Conservation (phyloP, 202 grass and related monocot genomes). For the Setaria viridis region DNA sequence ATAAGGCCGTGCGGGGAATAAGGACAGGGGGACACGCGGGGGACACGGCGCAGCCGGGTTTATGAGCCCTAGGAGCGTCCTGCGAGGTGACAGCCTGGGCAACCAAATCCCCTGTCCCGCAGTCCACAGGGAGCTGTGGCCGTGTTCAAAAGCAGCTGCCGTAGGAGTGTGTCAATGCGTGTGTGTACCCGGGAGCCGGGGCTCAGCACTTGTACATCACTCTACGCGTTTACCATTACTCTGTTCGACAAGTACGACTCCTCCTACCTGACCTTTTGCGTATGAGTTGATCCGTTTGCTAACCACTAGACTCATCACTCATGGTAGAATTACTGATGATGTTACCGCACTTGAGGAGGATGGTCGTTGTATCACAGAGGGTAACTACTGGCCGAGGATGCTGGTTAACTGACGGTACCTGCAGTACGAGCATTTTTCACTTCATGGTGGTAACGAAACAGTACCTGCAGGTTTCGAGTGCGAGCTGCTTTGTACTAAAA, state of each 20-base stretch:
- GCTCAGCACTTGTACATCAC: background rate
- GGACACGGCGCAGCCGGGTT: constrained; percentile 58
- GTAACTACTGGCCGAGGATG: too few species aligned
- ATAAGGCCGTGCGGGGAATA: background rate
- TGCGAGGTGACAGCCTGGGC: constrained; percentile 43
- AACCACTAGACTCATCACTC: background rate
- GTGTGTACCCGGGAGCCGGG: background rate
- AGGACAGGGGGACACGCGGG: constrained; percentile 36
- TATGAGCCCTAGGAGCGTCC: constrained; percentile 41
- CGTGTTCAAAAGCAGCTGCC: background rate
- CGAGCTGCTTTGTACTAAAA: background rate
- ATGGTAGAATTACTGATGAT: background rate
- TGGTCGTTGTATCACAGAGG: background rate
- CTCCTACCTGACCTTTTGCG: background rate
- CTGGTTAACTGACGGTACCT: too few species aligned
- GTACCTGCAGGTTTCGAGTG: background rate
- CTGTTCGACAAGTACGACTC: background rate
- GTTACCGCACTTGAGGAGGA: background rate
- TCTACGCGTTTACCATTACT: constrained; percentile 10
- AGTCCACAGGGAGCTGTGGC: background rate
- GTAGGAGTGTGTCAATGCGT: background rate
- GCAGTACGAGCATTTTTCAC: background rate
- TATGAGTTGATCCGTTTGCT: background rate
- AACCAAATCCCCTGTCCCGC: background rate
- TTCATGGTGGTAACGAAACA: background rate